Evolutionary conservation across 2,329 filamentous ascomycete genomes (phyloP).

Genomic region (Paraphaeosphaeria minitans): DNA sequence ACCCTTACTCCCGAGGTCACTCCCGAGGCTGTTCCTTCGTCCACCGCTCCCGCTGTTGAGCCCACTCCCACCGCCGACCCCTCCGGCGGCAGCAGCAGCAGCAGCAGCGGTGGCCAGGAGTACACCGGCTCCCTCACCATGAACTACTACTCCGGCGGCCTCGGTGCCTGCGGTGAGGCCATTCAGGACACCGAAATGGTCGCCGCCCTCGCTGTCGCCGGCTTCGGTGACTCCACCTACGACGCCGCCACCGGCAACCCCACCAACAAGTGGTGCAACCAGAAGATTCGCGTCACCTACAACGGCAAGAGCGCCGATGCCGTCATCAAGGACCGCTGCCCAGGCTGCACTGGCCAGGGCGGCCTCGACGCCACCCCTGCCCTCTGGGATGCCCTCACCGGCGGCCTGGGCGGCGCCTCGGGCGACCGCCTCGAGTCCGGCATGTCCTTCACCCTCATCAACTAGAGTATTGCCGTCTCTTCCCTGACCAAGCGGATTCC

Average conservation of each 20-base stretch:
- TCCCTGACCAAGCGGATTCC: slow-evolving; percentile 21
- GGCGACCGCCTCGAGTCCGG: slow-evolving; percentile 27
- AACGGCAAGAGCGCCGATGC: slow-evolving; percentile 34
- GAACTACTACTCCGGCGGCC: slow-evolving; percentile 37
- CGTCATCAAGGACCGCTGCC: slow-evolving; percentile 43
- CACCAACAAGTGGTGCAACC: slow-evolving; percentile 43
- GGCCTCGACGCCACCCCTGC: slow-evolving; percentile 40
- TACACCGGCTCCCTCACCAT: slow-evolving; percentile 40
- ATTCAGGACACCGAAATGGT: slow-evolving; percentile 30
- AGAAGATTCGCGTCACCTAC: slow-evolving; percentile 40
- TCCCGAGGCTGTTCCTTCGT: neutral
- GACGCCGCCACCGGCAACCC: slow-evolving; percentile 36
- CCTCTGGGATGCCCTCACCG: slow-evolving; percentile 38
- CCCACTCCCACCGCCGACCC: slow-evolving; percentile 6
- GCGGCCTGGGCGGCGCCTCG: slow-evolving; percentile 11
- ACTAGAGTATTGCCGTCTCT: slow-evolving; percentile 14
- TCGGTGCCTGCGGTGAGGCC: slow-evolving; percentile 38
- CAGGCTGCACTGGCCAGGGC: slow-evolving; percentile 32
- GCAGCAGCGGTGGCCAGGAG: slow-evolving; percentile 8
- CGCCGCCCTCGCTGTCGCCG: slow-evolving; percentile 35
- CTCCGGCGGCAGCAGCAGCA: slow-evolving; percentile 12
- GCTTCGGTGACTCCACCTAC: slow-evolving; percentile 39
- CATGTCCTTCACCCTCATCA: slow-evolving; percentile 26
- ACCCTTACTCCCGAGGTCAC: neutral
- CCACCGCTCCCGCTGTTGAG: neutral